A percentile compares a stretch with the other conserved stretches of the same genome.
Conservation (phyloP, 139 green algal genomes). For the Volvox reticuliferus region DNA sequence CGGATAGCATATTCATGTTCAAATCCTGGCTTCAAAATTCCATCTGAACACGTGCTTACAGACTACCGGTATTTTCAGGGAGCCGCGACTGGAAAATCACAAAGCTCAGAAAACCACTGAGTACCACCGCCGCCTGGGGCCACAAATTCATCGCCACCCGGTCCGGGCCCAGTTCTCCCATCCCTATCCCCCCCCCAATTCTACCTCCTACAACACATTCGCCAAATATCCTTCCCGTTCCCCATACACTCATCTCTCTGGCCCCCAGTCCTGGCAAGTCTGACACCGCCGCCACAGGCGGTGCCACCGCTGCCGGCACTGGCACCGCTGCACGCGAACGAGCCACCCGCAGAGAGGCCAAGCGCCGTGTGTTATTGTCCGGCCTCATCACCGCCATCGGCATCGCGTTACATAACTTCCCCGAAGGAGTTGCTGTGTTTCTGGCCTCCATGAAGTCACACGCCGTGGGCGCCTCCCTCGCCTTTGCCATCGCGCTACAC, state of each 20-base stretch:
- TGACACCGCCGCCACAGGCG: not conserved
- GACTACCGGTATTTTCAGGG: no score
- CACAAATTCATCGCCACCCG: no score
- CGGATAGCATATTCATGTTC: no score
- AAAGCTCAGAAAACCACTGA: no score
- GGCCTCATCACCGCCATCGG: constrained; percentile 83
- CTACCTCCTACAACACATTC: not conserved
- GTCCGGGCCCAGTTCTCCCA: not conserved
- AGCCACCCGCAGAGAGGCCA: constrained; percentile 35
- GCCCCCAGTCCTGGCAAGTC: not conserved
- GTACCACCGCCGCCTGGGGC: no score
- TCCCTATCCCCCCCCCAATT: not conserved
- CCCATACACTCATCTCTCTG: not conserved
- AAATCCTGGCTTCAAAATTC: no score
- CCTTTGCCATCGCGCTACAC: constrained; percentile 88
- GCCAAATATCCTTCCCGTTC: not conserved
- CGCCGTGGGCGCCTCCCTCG: constrained; percentile 70
- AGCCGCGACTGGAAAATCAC: no score
- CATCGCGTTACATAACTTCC: constrained; percentile 93
- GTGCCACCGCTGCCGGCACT: not conserved
- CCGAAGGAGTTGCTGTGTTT: constrained; percentile 79
- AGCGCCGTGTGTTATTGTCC: constrained; percentile 65
- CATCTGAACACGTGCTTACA: no score
- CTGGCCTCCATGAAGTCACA: constrained; percentile 74
- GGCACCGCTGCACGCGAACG: constrained; percentile 8